Percentiles rank a stretch among this genome's conserved stretches.
These are phyloP conservation scores for Scheffersomyces ergatensis DNA, from an alignment of 805 yeast species.

Conservation along the genomic window DNA sequence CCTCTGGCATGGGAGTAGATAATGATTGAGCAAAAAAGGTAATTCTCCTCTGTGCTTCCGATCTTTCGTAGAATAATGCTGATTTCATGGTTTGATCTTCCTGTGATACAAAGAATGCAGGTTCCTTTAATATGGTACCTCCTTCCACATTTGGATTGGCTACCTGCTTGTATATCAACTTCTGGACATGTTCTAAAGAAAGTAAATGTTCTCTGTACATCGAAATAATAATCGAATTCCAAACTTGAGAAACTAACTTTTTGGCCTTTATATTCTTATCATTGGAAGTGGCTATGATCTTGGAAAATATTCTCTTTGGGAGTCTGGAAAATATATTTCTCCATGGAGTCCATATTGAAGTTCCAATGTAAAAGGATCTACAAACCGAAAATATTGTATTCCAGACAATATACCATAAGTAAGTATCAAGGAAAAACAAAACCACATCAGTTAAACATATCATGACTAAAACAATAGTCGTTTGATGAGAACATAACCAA, in stretches of 20 bases:
- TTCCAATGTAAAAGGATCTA: slow-evolving; percentile 69
- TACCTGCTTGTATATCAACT: slow-evolving; percentile 57
- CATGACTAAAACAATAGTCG: slow-evolving; percentile 52
- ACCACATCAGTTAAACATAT: slow-evolving; percentile 62
- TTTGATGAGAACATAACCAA: slow-evolving; percentile 53
- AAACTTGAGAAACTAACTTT: slow-evolving; percentile 61
- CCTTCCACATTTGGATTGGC: slow-evolving; percentile 32
- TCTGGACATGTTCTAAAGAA: slow-evolving; percentile 69
- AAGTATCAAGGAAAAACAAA: slow-evolving; percentile 76
- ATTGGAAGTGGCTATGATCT: slow-evolving; percentile 50
- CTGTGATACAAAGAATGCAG: slow-evolving; percentile 75
- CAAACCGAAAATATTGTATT: slow-evolving; percentile 72
- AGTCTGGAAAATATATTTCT: slow-evolving; percentile 71
- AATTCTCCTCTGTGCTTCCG: slow-evolving; percentile 80
- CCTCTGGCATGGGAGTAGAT: slow-evolving; percentile 81
- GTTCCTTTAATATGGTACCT: slow-evolving; percentile 56
- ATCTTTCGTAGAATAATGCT: slow-evolving; percentile 54
- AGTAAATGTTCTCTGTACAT: slow-evolving; percentile 80
- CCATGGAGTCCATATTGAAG: slow-evolving; percentile 90
- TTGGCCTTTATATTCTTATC: slow-evolving; percentile 45
- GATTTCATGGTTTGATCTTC: slow-evolving; percentile 70
- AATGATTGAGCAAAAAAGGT: slow-evolving; percentile 89
- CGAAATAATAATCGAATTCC: slow-evolving; percentile 83
- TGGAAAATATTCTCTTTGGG: slow-evolving; percentile 74
- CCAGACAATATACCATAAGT: slow-evolving; percentile 83